Evolutionary conservation across 257 asterid genomes (phyloP).

Genomic region (Anisodus tanguticus): DNA sequence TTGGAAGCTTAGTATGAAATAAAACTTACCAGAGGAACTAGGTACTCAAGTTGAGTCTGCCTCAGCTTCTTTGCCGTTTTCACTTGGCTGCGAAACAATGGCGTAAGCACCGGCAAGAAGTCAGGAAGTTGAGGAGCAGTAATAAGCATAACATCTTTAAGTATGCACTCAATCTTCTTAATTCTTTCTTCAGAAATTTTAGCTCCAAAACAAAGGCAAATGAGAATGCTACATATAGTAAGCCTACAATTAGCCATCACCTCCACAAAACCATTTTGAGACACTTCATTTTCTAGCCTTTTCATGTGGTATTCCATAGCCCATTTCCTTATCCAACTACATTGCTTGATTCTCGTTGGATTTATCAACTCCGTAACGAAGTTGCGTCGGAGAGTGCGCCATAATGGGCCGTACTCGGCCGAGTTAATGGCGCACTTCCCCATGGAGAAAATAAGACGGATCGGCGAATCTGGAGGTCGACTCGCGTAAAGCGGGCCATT

Average conservation of each 20-base stretch:
- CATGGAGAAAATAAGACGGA: constrained; percentile 81
- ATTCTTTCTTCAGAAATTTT: constrained; percentile 63
- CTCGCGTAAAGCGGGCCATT: constrained; percentile 77
- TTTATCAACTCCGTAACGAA: constrained; percentile 91
- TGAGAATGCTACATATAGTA: constrained; percentile 78
- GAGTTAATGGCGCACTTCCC: constrained; percentile 97
- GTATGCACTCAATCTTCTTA: constrained; percentile 58
- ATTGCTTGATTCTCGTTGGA: constrained; percentile 79
- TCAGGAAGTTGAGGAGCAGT: constrained; percentile 90
- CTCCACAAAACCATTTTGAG: constrained; percentile 64
- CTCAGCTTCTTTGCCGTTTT: constrained; percentile 65
- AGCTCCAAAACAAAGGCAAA: constrained; percentile 85
- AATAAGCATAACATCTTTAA: constrained; percentile 87
- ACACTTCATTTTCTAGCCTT: constrained; percentile 53
- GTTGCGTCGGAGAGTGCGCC: constrained; percentile 91
- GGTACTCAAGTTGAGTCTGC: constrained; percentile 65
- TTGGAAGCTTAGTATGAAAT: not conserved
- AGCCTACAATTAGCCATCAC: constrained; percentile 85
- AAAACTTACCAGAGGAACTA: constrained; percentile 59
- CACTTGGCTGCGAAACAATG: constrained; percentile 72
- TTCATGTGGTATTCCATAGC: constrained; percentile 74
- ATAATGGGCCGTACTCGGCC: constrained; percentile 88
- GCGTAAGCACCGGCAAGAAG: constrained; percentile 72
- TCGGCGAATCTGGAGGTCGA: constrained; percentile 96
- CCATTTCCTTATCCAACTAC: constrained; percentile 88